A percentile compares a stretch with the other conserved stretches of the same genome.
These are phyloP conservation scores for Plasmodium chabaudi DNA, from an alignment of 169 alveolate genomes.

Conservation along the genomic window DNA sequence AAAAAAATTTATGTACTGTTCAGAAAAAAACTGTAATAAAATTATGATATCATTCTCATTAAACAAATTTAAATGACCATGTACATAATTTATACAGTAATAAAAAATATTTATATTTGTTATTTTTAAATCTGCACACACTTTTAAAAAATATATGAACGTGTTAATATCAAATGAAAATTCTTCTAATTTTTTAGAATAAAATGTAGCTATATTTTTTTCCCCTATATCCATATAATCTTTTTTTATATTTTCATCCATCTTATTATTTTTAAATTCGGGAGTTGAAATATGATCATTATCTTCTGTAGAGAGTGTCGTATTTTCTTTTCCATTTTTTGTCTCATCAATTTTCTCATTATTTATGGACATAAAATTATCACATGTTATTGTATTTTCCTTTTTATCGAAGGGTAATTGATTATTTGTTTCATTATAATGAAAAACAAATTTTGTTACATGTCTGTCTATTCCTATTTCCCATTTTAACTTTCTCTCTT, in stretches of 20 bases:
- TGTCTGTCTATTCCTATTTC: too few species aligned
- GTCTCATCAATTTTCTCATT: too few species aligned
- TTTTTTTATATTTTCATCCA: too few species aligned
- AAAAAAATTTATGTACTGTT: constrained; percentile 8
- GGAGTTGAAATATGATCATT: too few species aligned
- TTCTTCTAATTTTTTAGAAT: not conserved
- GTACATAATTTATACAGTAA: constrained; percentile 16
- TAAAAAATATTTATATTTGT: constrained; percentile 29
- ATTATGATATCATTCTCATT: constrained; percentile 26
- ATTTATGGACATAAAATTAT: too few species aligned
- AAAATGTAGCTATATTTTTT: too few species aligned
- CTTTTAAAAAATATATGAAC: constrained; percentile 41
- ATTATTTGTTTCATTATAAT: too few species aligned
- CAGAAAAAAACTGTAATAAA: constrained; percentile 59
- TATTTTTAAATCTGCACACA: constrained; percentile 26
- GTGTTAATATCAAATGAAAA: not conserved
- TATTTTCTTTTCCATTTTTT: not conserved
- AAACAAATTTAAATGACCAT: not conserved
- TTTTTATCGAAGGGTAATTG: too few species aligned
- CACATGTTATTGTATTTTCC: too few species aligned
- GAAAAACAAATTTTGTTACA: too few species aligned
- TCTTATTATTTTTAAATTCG: too few species aligned
- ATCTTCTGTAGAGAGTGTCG: not conserved
- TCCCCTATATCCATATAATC: too few species aligned
- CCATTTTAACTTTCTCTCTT: not conserved